Evolutionary conservation across 2,329 filamentous ascomycete genomes (phyloP).

Genomic region (Paecilomyces niveus): DNA sequence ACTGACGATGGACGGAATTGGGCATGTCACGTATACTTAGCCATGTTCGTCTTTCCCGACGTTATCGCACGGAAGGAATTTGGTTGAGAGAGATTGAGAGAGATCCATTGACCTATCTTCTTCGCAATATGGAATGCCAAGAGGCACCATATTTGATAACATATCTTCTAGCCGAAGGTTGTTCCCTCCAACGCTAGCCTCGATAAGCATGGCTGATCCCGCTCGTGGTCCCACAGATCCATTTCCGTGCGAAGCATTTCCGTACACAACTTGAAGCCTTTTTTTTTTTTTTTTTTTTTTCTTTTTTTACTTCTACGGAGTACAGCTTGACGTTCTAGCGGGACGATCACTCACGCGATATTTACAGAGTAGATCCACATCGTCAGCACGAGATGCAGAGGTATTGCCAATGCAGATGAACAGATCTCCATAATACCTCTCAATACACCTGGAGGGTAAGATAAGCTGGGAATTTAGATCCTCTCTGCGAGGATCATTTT

Average conservation of each 20-base stretch:
- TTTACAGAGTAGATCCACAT: no score
- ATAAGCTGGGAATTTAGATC: no score
- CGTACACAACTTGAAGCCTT: no score
- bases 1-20: background rate
- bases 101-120: background rate
- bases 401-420: no score
- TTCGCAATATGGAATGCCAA: background rate
- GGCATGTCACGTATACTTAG: background rate
- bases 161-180: background rate
- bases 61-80: background rate
- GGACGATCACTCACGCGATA: no score
- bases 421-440: no score
- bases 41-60: background rate
- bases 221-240: background rate
- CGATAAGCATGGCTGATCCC: background rate
- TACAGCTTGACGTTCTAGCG: no score
- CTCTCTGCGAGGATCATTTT: no score
- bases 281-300: no score
- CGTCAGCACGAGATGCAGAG: no score
- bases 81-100: background rate
- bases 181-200: background rate
- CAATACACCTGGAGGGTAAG: no score
- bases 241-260: background rate
- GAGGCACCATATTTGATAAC: background rate
- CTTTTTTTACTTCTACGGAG: no score